These are phyloP conservation scores for Yamadazyma phyllophila DNA, from an alignment of 805 yeast genomes.

Conservation along the genomic window DNA sequence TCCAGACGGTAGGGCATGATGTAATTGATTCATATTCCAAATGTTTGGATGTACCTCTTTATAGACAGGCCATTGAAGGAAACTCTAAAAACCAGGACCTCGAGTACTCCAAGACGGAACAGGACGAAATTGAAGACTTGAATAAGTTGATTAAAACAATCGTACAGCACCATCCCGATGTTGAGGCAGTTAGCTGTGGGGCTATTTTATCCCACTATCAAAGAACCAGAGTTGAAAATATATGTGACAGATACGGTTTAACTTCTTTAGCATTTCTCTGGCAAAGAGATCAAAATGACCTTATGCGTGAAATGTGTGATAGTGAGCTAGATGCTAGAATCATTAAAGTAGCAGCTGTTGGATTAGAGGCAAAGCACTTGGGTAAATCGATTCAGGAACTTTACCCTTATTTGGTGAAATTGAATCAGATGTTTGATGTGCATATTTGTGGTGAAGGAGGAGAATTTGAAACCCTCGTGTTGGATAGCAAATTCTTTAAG, in stretches of 20 bases:
- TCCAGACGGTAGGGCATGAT: constrained; percentile 94
- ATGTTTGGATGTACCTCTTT: constrained; percentile 79
- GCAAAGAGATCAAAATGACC: constrained; percentile 80
- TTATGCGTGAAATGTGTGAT: constrained; percentile 78
- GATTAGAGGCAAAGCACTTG: constrained; percentile 63
- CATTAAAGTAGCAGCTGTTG: constrained; percentile 92
- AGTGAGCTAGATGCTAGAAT: constrained; percentile 74
- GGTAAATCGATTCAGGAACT: constrained; percentile 66
- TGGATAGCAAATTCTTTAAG: constrained; percentile 84
- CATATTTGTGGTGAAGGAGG: constrained; percentile 99
- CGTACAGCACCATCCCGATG: constrained; percentile 56
- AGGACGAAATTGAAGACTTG: constrained; percentile 90
- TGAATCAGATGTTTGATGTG: constrained; percentile 70
- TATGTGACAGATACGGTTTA: constrained; percentile 71
- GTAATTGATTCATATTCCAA: constrained; percentile 61
- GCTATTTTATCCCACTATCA: constrained; percentile 96
- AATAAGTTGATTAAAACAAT: constrained; percentile 51
- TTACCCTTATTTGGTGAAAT: constrained; percentile 52
- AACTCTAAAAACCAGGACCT: constrained; percentile 59
- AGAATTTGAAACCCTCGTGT: constrained; percentile 89
- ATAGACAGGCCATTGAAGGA: constrained; percentile 64
- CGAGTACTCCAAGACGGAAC: constrained; percentile 64
- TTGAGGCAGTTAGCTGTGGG: constrained; percentile 89
- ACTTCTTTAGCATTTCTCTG: constrained; percentile 76
- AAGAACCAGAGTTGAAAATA: constrained; percentile 88